These are phyloP conservation scores for Talaromyces sp. DNA, from an alignment of 2,329 filamentous ascomycete species.

Conservation along the genomic window DNA sequence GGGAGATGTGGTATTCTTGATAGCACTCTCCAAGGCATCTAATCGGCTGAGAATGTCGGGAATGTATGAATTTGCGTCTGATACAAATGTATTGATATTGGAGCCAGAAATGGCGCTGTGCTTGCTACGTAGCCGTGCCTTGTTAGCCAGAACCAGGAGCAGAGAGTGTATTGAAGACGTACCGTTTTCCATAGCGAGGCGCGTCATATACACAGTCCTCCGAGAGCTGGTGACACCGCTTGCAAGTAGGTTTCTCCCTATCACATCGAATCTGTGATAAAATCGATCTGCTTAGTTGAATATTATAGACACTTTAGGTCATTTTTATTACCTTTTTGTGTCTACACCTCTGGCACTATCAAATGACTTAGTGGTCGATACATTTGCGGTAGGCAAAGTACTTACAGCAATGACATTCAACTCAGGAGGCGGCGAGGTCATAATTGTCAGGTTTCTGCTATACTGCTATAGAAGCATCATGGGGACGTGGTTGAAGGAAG, in stretches of 20 bases:
- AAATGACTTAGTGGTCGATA: not conserved
- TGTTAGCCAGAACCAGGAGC: not conserved
- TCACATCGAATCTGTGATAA: not conserved
- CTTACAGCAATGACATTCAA: not conserved
- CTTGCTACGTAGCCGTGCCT: not conserved
- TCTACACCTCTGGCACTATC: not conserved
- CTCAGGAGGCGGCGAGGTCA: not conserved
- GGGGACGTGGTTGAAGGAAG: not conserved
- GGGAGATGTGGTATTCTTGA: not conserved
- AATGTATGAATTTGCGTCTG: not conserved
- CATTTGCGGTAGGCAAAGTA: not conserved
- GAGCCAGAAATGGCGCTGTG: not conserved
- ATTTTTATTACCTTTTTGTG: not conserved
- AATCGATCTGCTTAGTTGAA: not conserved
- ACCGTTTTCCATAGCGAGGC: conserved; percentile 1
- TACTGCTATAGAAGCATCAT: not conserved
- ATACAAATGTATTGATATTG: not conserved
- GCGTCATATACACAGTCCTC: not conserved
- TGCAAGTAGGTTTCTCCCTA: not conserved
- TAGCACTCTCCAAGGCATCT: not conserved
- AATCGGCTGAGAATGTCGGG: not conserved
- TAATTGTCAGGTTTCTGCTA: not conserved
- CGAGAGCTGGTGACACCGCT: not conserved
- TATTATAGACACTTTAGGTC: not conserved
- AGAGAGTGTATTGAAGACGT: not conserved